Evolutionary conservation across 2,329 filamentous ascomycete genomes (phyloP).

Genomic region (Fusarium pseudoanthophilum): DNA sequence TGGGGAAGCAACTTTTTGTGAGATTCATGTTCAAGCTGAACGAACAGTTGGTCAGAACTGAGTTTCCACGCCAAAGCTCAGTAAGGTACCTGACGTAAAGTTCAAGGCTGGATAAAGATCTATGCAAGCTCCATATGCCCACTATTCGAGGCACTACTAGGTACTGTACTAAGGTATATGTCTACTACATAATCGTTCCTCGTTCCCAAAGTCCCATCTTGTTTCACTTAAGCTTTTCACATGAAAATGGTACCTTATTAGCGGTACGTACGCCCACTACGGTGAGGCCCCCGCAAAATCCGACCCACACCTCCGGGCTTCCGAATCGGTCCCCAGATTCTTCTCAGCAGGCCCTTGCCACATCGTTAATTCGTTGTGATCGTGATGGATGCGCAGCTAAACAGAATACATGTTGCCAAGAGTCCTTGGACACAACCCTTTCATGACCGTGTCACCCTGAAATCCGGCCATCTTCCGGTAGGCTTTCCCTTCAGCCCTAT

Average conservation of each 20-base stretch:
- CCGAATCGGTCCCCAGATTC: conserved; percentile 25
- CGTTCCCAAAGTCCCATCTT: not conserved
- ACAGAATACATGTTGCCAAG: conserved; percentile 29
- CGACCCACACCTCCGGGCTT: conserved; percentile 21
- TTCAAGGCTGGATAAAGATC: not conserved
- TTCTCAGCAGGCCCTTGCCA: conserved; percentile 8
- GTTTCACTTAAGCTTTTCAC: conserved; percentile 24
- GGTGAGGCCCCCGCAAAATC: conserved; percentile 21
- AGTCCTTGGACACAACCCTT: conserved; percentile 23
- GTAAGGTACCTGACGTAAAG: not conserved
- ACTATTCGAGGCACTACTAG: too few species aligned
- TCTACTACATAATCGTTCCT: not conserved
- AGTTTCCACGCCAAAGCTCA: not conserved
- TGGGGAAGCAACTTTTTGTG: conserved; percentile 26
- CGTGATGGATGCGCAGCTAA: conserved; percentile 17
- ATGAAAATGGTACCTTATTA: conserved; percentile 11
- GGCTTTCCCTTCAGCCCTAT: conserved; percentile 38
- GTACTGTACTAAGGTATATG: not conserved
- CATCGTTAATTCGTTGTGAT: conserved; percentile 12
- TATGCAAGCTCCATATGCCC: not conserved
- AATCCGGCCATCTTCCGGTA: conserved; percentile 43
- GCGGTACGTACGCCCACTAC: not conserved
- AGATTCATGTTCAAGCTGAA: conserved; percentile 2
- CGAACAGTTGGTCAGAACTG: not conserved
- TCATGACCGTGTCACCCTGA: conserved; percentile 16